Evolutionary conservation across 2,329 filamentous ascomycete species (phyloP), one percentile per base, ranked within the genome.

Genomic region (Alternaria alternata): DNA sequence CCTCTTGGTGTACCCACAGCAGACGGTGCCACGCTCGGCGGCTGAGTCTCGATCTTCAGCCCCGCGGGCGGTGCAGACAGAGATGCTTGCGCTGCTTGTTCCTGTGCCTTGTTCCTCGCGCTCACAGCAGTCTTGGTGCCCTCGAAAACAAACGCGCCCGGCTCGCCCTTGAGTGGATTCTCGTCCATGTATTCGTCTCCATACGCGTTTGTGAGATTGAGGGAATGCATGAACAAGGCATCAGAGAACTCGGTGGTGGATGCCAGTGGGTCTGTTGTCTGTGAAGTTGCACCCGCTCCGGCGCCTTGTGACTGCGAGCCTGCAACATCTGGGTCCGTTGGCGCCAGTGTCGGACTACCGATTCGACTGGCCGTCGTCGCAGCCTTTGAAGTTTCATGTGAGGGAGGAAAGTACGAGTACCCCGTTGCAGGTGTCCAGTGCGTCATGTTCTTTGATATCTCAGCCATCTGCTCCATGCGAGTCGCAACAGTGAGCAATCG

Each of bases 111-210:
- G 49, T 78, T 75, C 38, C 75, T 62, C 43, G 81, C 81, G 60
- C 80, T 78, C 8, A 84, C 74, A 8, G 77, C 78, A 34, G 78
- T 75, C 26, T 74, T 76, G 2, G 82, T 81, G 34, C 78, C 78
- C 5, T 82, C 81, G 64, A 89, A 82, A 54, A 87, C 84, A 66
- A 90, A 89, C 5, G 83, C 83, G 30, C 88, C 88, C 0, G 88
- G 88, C 70, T 89, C 88, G 48, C 88, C 88, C 7, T 84, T 79
- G 14, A 90, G 76, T 0, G 88, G 87, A 61, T 85, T 88, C 67
- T 89, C 87, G 71, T 90, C 88, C 80, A 87, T 87, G 76, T 83
- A 89, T 63, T 89, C 87, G 64, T 87, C 83, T 14, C 83, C 85
- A 69, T 86, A 88, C 7, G 78, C 78, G 12, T 84, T 77, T 24